Percentiles rank a stretch among this genome's conserved stretches.
Evolutionary conservation across 2,329 filamentous ascomycete genomes (phyloP).

Genomic region (Talaromyces sp.): DNA sequence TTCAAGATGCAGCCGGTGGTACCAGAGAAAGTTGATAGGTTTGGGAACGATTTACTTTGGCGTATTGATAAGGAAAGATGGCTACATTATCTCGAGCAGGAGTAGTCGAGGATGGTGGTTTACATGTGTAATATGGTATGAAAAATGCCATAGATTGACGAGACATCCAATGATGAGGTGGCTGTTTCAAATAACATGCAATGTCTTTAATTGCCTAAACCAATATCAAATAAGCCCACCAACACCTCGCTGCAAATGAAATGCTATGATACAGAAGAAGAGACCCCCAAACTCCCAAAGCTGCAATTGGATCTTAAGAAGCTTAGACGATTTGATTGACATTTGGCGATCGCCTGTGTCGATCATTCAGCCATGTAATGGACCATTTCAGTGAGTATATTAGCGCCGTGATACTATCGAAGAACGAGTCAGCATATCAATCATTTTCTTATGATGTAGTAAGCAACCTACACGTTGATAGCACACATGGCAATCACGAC

Average conservation of each 20-base stretch:
- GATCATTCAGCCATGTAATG: not conserved
- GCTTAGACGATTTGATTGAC: not conserved
- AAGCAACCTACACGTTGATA: not conserved
- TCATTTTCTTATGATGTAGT: not conserved
- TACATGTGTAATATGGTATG: not conserved
- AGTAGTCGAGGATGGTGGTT: not conserved
- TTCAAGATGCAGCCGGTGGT: not conserved
- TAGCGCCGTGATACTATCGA: not conserved
- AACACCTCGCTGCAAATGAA: not conserved
- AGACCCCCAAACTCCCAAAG: not conserved
- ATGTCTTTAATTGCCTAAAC: not conserved
- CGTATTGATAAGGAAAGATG: not conserved
- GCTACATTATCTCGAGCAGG: not conserved
- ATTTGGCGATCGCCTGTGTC: not conserved
- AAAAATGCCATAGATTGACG: not conserved
- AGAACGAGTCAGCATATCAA: not conserved
- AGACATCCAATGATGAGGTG: not conserved
- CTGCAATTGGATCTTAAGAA: not conserved
- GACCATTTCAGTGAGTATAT: not conserved
- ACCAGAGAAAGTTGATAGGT: not conserved
- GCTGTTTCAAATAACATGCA: not conserved
- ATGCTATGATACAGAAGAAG: not conserved
- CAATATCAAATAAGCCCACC: not conserved
- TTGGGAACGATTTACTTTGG: slow-evolving; percentile 8
- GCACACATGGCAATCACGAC: slow-evolving; percentile 9